Conservation (phyloP, 2,329 filamentous ascomycete genomes). For the Amauroascus verrucosus region DNA sequence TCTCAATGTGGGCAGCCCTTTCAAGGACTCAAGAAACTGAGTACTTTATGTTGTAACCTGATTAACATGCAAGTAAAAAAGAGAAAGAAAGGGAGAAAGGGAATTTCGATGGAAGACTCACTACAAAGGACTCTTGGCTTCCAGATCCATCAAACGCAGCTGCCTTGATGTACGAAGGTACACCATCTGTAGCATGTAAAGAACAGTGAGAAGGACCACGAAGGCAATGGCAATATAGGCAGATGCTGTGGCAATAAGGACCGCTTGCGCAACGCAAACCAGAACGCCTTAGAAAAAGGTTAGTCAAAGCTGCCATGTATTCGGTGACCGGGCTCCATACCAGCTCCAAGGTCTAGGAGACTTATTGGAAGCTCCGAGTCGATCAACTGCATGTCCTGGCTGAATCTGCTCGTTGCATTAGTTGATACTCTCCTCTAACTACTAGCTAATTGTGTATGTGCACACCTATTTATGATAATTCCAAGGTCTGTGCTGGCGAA, state of each 20-base stretch:
- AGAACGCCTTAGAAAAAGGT: neutral
- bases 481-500: constrained; percentile 38
- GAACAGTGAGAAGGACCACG: constrained; percentile 19
- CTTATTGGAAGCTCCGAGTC: constrained; percentile 33
- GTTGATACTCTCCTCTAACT: neutral
- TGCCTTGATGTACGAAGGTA: constrained; percentile 39
- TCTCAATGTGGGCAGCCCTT: constrained; percentile 11
- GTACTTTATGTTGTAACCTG: constrained; percentile 7
- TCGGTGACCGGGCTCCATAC: too few relatives aligned
- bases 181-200: constrained; percentile 29
- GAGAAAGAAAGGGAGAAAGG: too few relatives aligned
- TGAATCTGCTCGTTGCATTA: constrained; percentile 26
- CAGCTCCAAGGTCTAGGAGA: neutral
- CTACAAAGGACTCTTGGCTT: constrained; percentile 30
- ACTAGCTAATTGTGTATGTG: neutral
- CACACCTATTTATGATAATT: constrained; percentile 32
- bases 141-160: constrained; percentile 35
- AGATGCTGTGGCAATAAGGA: neutral
- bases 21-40: constrained; percentile 23
- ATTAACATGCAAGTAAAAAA: too few relatives aligned
- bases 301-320: too few relatives aligned
- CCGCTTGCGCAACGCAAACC: neutral
- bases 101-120: too few relatives aligned
- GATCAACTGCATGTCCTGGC: constrained; percentile 41
- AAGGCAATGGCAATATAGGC: constrained; percentile 24